Base-by-base conservation (phyloP, 78 protist genomes). In the slime mould (Dictyostelium discoideum) region DNA sequence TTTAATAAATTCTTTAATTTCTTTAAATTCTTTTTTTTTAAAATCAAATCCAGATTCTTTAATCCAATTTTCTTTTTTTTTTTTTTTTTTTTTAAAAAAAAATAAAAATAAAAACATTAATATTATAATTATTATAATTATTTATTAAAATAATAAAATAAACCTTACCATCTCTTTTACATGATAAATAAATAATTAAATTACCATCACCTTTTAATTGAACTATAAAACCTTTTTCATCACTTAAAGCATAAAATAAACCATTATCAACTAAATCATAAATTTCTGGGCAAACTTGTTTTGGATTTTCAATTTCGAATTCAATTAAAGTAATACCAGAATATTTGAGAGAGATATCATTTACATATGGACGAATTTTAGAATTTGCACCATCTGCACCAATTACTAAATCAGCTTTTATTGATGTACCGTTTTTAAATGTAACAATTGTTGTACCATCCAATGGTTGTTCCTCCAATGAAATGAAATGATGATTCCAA, bases 351-450 rank as follows among this genome's bases (percentile, higher is more conserved):
- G 65, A 13, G 16, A 84, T 6, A 40, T 82, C 8, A 10, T 87
- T 79, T 4, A 92, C 67, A 48, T 65, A 78, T 3, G 48, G 32
- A 57, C 96, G 20, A 7, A 92, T 32, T 73, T 78, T 84, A 22
- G 96, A 92, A 8, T 42, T 44, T 6, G 77, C 40, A 48, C 96
- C 96, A 84, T 92, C 96, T 6, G 85, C 72, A 13, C 96, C 96
- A 14, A 92, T 72, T 3, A 92, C 76, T 6, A 92, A 29, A 72
- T 92, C 96, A 6, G 63, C 76, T n/a, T 10, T 22, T 4, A 20
- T 79, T 65, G 48, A 22, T 18, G 9, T 54, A 9, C 87, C 95
- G 57, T 73, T 26, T 73, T 84, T 92, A 57, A 82, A 84, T 0
- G 0, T 20, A 2, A 82, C 9, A 16, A 10, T 65, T 57, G 14